Base-by-base conservation (phyloP, 768 basidiomycete genomes). In the Epithele typhae region DNA sequence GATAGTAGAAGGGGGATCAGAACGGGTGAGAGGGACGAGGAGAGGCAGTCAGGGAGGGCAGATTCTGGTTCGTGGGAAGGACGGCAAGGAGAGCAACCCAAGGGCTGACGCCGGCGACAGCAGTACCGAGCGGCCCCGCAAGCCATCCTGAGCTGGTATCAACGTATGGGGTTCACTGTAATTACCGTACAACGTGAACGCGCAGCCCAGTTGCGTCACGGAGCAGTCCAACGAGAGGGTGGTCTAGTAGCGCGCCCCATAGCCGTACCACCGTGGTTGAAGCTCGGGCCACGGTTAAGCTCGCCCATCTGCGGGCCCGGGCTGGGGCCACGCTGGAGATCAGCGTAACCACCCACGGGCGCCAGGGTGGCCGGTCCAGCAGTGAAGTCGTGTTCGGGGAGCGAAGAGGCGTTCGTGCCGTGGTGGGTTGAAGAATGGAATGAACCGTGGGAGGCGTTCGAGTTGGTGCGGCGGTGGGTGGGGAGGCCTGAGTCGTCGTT, bases 361-460 rank as follows among this genome's bases (percentile, higher is more conserved):
- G 81, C 79, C 37, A 82, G 71, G 40, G 68, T 59, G 14, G 72
- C 52, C 21, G 80, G 60, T 21, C 79, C 81, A 43, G 84, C 74
- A 25, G 86, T 87, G 63, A 87, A 88, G 63, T 91, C 88, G 59
- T 89, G 87, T 15, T 87, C 77, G 33, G 81, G 83, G 37, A 85
- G 60, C 45, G 62, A 54, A 12, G 50, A 59, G 7, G 56, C 56
- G 23, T 57, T 58, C 49, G 61, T 62, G 37, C 57, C 61, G 45
- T 68, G 73, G 49, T 64, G 61, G 18, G 59, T 64, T 9, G 67
- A 59, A 14, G 84, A 86, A 52, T 78, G 79, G 76, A 87, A 84
- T 3, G 88, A 88, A 30, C 55, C 58, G 54, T 61, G 59, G 15
- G 84, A 87, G 21, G 78, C 76, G 45, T 66, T 72, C 19, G 87